A percentile compares a stretch with the other conserved stretches of the same genome.
Evolutionary conservation across 148 eudicot genomes (phyloP).

Genomic region (Beta vulgaris): DNA sequence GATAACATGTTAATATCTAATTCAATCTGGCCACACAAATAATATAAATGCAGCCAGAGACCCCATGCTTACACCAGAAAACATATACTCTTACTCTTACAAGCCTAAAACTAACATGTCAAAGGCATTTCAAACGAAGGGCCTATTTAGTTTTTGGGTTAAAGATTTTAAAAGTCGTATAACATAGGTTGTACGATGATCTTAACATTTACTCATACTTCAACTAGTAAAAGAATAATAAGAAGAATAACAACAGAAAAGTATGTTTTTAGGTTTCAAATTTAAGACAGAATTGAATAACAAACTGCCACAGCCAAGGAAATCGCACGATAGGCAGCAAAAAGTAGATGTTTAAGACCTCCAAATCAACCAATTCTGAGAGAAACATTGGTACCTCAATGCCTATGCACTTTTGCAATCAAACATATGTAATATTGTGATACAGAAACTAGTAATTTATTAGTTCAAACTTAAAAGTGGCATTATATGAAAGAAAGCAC

Average conservation of each 20-base stretch:
- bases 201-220: too few relatives aligned
- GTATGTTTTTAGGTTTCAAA: not conserved
- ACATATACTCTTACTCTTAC: too few relatives aligned
- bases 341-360: too few relatives aligned
- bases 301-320: too few relatives aligned
- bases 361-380: too few relatives aligned
- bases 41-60: not conserved
- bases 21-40: not conserved
- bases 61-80: not conserved
- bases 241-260: not conserved
- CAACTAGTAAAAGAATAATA: not conserved
- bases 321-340: too few relatives aligned
- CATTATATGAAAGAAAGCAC: slow-evolving; percentile 24
- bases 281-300: too few relatives aligned
- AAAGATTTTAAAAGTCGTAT: too few relatives aligned
- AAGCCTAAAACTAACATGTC: not conserved
- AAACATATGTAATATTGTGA: not conserved
- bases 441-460: not conserved
- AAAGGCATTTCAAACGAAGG: too few relatives aligned
- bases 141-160: too few relatives aligned
- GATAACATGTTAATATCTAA: not conserved
- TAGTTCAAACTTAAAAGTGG: not conserved
- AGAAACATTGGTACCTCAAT: not conserved
- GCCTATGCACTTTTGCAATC: not conserved
- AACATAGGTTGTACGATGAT: too few relatives aligned